A percentile compares a stretch with the other conserved stretches of the same genome.
Evolutionary conservation across 257 asterid genomes (phyloP).

Genomic region (Solanum pimpinellifolium): DNA sequence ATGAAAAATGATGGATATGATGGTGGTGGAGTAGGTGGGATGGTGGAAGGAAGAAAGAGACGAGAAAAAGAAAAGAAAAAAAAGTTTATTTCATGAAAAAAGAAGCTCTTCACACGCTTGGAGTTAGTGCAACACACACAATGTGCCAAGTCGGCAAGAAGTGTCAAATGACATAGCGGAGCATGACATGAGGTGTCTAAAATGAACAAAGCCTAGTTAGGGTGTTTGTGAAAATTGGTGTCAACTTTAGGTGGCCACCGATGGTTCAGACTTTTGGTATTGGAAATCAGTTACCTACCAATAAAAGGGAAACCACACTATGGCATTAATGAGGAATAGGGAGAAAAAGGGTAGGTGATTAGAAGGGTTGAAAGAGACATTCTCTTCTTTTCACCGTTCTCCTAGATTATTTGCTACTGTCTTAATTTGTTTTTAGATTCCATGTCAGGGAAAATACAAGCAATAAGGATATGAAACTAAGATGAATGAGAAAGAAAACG

Average conservation of each 20-base stretch:
- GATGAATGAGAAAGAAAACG: not conserved
- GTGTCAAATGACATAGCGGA: not conserved
- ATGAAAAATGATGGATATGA: not conserved
- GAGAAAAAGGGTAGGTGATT: not conserved
- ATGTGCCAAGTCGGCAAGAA: not conserved
- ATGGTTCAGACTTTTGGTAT: not conserved
- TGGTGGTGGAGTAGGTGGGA: not conserved
- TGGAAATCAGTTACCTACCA: not conserved
- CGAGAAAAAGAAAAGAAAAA: not conserved
- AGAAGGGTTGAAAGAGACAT: not conserved
- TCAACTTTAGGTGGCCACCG: not conserved
- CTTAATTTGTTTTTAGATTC: not conserved
- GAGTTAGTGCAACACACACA: not conserved
- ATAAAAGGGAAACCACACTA: not conserved
- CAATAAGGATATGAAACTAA: not conserved
- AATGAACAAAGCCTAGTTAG: not conserved
- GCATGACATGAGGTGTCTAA: not conserved
- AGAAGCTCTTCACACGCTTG: not conserved
- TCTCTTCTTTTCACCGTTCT: not conserved
- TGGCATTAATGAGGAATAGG: not conserved
- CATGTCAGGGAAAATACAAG: not conserved
- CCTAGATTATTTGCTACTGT: not conserved
- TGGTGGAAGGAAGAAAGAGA: not conserved
- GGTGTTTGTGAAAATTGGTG: not conserved
- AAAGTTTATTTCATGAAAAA: not conserved